Evolutionary conservation across 163 green algal species (phyloP), one percentile per base, ranked within the genome.

Genomic region (Scenedesmus sp.): DNA sequence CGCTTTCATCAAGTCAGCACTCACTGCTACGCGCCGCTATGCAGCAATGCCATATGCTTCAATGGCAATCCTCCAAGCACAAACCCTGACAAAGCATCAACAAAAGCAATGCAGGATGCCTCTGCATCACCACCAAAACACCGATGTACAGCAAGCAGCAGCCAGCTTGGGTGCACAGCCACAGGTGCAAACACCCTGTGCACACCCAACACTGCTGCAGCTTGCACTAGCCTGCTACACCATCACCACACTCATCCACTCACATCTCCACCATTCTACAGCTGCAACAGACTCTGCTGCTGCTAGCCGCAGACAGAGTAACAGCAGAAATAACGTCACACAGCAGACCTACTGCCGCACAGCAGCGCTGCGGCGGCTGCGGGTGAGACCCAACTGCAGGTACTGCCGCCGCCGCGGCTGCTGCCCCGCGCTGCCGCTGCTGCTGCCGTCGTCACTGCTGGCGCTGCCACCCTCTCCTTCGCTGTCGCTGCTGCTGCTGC

Each of bases 401-500:
- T 73, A 52, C 70, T 59, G 56, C n/a, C 46, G 70, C 70, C 56
- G 73, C 86, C 52, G 52, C 54, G 6, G 83, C 18, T 70, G 77
- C 56, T 64, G 46, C 1, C 34, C 56, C 79, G 20, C 86, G 16
- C 46, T 5, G 64, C 66, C 52, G 26, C 26, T 59, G 67, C 64
- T 8, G 66, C 13, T 60, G 3, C 8, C 60, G 66, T 57, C 62
- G 23, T 88, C 55, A 23, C n/a, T 57, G 83, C 84, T 77, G 23
- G 18, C 4, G 56, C 57, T 15, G 56, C 3, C n/a, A 87, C 6
- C 82, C 82, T n/a, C 82, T 3, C 57, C 34, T 1, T 54, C 86
- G 67, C 86, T 55, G 13, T 82, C 84, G n/a, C 84, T 89, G 54
- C n/a, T 23, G 81, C 81, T 86, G 81, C 81, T 8, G 81, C 81